Percentiles rank a stretch among this genome's conserved stretches.
phyloP scores from a whole-genome alignment of 805 yeast species.

The Kodamaea leandrae region DNA sequence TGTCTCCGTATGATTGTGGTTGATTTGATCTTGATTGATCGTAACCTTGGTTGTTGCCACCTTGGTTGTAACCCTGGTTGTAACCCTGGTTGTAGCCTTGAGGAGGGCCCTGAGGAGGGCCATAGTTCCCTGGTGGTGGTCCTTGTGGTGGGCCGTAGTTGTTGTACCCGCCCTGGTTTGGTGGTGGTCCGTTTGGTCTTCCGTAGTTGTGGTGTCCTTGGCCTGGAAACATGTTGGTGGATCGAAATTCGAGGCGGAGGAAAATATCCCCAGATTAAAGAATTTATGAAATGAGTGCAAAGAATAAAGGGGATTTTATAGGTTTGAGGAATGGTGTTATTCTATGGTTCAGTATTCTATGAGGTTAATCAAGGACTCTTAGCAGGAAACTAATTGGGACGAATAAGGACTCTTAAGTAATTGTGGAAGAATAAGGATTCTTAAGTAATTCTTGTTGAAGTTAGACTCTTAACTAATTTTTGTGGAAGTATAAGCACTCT shows the following conservation, averaged over 20 bases:
- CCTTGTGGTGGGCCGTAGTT: slow-evolving; percentile 6
- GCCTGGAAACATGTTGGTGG: slow-evolving; percentile 23
- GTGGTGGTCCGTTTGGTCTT: slow-evolving; percentile 22
- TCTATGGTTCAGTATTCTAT: no score
- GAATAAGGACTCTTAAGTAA: no score
- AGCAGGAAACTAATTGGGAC: no score
- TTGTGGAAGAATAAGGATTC: no score
- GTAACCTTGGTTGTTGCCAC: slow-evolving; percentile 6
- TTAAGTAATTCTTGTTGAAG: no score
- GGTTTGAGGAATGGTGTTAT: neutral
- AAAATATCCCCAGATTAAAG: neutral
- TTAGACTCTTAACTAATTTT: no score
- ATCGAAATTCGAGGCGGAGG: neutral
- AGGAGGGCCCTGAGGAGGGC: slow-evolving; percentile 16
- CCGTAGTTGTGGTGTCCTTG: slow-evolving; percentile 18
- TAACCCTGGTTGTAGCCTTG: slow-evolving; percentile 17
- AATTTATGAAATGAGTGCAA: neutral
- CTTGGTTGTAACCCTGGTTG: slow-evolving; percentile 17
- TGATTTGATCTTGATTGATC: slow-evolving; percentile 3
- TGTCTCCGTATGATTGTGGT: neutral
- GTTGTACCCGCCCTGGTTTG: no score
- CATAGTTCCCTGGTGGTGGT: slow-evolving; percentile 10
- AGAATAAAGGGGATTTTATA: neutral
- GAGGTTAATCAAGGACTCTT: no score
- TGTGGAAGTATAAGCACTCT: no score